Evolutionary conservation across 352 stramenopile genomes (phyloP), one percentile per base, ranked within the genome.

Genomic region (Phytophthora litchii): DNA sequence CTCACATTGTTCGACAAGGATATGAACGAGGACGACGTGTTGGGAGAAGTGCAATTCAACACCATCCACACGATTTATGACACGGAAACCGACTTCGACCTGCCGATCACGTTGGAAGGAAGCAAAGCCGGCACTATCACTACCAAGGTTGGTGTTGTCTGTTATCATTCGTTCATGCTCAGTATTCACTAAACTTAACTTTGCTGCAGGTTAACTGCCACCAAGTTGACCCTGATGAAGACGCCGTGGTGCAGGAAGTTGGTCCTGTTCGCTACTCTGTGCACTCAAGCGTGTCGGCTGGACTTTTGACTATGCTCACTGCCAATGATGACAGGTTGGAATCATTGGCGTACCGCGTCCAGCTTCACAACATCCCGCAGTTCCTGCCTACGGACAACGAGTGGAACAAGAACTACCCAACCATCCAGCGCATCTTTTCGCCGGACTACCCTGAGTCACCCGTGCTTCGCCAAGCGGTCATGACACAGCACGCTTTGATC

Each of bases 351-450:
- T 75, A 72, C 32, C 63, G 55, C 27, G 17, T 75, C n/a, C 43
- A 70, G 43, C 62, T 75, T 13, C 62, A 75, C 13, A 75, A 75
- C 31, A 50, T 75, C 13, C 38, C 51, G 0, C 43, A 59, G 25
- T 72, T 66, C 19, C n/a, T 75, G 14, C 53, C 67, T 2, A 58
- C 20, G 1, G 56, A 72, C 9, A 50, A 64, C 38, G 67, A 72
- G 32, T 75, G 67, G 67, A 75, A 72, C 57, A 72, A 75, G 43
- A 56, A 66, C 43, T 69, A 75, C 38, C 43, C 47, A 17, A 59
- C 63, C 3, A 64, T 69, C 25, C 67, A 75, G 41, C 52, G 53
- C 9, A 67, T 75, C 41, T 75, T 75, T 31, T 72, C 67, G 14
- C 49, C 62, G 0, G 62, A 75, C 38, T 55, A 69, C 42, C 62